Evolutionary conservation across 495 filamentous ascomycete species (phyloP).

Genomic region (Durotheca rogersii): DNA sequence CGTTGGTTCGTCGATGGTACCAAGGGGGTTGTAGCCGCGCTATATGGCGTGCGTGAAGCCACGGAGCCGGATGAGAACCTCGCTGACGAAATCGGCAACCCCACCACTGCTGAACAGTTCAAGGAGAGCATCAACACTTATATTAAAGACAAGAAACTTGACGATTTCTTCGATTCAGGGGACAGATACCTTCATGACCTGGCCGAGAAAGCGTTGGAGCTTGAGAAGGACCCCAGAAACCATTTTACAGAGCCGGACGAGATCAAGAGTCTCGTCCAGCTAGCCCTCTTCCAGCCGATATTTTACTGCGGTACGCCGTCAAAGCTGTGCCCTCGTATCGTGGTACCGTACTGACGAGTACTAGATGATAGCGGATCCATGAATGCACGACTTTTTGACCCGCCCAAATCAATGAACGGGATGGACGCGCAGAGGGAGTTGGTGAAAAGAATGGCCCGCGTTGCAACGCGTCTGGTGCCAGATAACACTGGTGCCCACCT

Average conservation of each 20-base stretch:
- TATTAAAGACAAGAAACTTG: constrained; percentile 13
- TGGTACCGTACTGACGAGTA: not conserved
- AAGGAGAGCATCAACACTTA: constrained; percentile 18
- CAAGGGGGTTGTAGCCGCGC: not conserved
- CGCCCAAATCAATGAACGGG: not conserved
- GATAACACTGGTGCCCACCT: constrained; percentile 23
- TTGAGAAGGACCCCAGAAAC: constrained; percentile 8
- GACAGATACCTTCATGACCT: constrained; percentile 9
- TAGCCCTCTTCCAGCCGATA: constrained; percentile 23
- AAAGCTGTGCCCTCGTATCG: not conserved
- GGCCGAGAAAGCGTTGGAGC: constrained; percentile 15
- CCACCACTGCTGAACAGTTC: constrained; percentile 21
- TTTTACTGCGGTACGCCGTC: constrained; percentile 23
- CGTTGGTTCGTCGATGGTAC: not conserved
- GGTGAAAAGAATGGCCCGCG: constrained; percentile 14
- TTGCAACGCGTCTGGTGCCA: constrained; percentile 24
- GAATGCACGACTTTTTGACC: not conserved
- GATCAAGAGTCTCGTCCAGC: constrained; percentile 15
- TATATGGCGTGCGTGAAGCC: not conserved
- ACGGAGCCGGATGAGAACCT: not conserved
- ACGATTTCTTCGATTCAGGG: constrained; percentile 14
- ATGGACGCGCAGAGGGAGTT: constrained; percentile 21
- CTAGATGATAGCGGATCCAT: constrained; percentile 26
- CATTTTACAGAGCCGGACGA: constrained; percentile 12
- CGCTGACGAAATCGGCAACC: constrained; percentile 2